phyloP scores from a whole-genome alignment of 2,329 filamentous ascomycete genomes.

The Ophiostoma triangulosporum region DNA sequence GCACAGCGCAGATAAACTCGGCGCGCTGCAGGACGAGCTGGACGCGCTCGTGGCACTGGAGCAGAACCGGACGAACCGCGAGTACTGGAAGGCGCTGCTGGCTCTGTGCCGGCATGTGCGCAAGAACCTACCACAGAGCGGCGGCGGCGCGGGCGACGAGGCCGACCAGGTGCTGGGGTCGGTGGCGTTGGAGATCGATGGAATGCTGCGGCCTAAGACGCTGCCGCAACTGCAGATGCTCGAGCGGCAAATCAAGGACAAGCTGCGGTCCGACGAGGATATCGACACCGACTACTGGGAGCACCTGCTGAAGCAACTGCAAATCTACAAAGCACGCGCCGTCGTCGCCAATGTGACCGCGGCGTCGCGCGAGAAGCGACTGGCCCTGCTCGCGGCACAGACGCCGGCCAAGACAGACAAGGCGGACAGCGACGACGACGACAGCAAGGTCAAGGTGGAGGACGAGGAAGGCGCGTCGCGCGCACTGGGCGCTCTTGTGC shows the following conservation, averaged over 20 bases:
- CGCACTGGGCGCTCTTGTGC: background rate
- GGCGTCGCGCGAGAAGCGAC: constrained; percentile 56
- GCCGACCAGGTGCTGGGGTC: constrained; percentile 67
- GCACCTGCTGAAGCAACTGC: constrained; percentile 69
- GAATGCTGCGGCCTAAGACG: constrained; percentile 70
- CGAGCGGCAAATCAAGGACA: constrained; percentile 74
- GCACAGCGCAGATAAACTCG: constrained; percentile 49
- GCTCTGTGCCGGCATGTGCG: constrained; percentile 63
- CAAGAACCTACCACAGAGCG: constrained; percentile 38
- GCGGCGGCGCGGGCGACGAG: constrained; percentile 33
- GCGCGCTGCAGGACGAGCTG: constrained; percentile 72
- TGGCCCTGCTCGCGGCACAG: constrained; percentile 47
- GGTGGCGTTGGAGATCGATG: constrained; percentile 78
- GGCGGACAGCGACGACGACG: background rate
- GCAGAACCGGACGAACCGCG: constrained; percentile 59
- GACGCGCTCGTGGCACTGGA: constrained; percentile 69
- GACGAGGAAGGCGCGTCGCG: background rate
- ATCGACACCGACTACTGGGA: constrained; percentile 99
- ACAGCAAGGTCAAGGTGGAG: background rate
- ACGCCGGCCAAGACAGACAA: background rate
- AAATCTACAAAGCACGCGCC: constrained; percentile 85
- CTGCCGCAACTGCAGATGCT: constrained; percentile 75
- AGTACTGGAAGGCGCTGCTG: constrained; percentile 88
- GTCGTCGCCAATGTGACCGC: background rate
- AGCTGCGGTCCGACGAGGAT: constrained; percentile 76